Conservation (phyloP, 192 early-diverging fungal species). For the Funneliformis geosporum region DNA sequence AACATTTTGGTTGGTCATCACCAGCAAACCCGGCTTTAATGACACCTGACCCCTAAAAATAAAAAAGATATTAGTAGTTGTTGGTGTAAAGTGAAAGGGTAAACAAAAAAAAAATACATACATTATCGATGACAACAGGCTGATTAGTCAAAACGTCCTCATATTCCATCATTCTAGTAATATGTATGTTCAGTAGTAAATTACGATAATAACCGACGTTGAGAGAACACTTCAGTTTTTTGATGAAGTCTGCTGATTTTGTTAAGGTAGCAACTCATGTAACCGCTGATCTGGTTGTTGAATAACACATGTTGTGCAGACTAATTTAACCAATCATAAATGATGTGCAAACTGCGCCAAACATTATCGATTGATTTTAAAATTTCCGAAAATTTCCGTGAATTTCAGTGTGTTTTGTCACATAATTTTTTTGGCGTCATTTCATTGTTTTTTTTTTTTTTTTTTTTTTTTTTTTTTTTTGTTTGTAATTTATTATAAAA, state of each 20-base stretch:
- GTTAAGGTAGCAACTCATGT: no score
- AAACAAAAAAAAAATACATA: conserved; percentile 49
- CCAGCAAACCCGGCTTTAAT: conserved; percentile 99
- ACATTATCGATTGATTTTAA: no score
- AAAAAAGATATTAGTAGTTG: background rate
- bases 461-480: background rate
- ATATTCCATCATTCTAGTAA: conserved; percentile 70
- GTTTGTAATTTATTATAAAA: background rate
- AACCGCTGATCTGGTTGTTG: background rate
- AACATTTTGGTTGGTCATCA: conserved; percentile 95
- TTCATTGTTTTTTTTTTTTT: no score
- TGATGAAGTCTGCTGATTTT: no score
- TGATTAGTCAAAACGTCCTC: conserved; percentile 95
- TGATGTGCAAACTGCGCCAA: background rate
- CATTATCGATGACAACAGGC: conserved; percentile 99
- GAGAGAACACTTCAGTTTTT: background rate
- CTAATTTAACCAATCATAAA: background rate
- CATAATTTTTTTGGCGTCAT: no score
- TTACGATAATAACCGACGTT: background rate
- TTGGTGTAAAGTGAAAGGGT: background rate
- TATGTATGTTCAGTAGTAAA: background rate
- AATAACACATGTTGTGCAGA: background rate
- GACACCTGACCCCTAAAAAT: conserved; percentile 90
- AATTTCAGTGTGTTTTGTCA: no score
- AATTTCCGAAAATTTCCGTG: no score